phyloP scores from a whole-genome alignment of 73 alveolate species.

The Tetrahymena malaccensis region DNA sequence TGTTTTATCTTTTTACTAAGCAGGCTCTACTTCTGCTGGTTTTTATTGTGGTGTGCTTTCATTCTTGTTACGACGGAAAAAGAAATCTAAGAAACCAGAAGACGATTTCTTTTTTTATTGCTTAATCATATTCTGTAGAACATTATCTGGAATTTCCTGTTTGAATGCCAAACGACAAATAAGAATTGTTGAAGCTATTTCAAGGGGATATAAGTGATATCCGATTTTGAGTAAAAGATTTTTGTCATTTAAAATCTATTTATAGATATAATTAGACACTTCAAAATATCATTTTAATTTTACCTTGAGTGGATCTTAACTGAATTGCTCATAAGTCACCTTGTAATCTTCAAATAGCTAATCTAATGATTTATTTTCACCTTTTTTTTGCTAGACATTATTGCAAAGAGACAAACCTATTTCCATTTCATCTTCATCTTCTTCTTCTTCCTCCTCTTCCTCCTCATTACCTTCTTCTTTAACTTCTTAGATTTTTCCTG shows the following conservation, averaged over 20 bases:
- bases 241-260: conserved; percentile 49
- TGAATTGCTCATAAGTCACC: conserved; percentile 57
- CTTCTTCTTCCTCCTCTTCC: conserved; percentile 45
- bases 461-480: neutral
- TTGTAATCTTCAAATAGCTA: conserved; percentile 56
- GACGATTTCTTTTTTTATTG: neutral
- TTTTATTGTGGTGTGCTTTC: neutral
- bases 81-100: neutral
- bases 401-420: conserved; percentile 39
- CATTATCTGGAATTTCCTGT: conserved; percentile 58
- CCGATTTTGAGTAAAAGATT: conserved; percentile 76
- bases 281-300: too few species aligned
- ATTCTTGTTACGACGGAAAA: neutral
- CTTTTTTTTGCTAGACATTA: conserved; percentile 10
- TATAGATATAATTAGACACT: neutral
- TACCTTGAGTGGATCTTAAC: conserved; percentile 65
- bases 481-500: neutral
- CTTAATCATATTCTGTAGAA: conserved; percentile 9
- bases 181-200: conserved; percentile 79
- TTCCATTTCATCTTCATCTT: conserved; percentile 47
- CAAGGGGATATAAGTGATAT: conserved; percentile 68
- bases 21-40: neutral
- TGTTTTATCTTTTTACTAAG: neutral
- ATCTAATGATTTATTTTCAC: conserved; percentile 34
- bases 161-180: conserved; percentile 75